A percentile compares a stretch with the other conserved stretches of the same genome.
Evolutionary conservation across 2,329 filamentous ascomycete species (phyloP).

Genomic region (Polychaeton citri): DNA sequence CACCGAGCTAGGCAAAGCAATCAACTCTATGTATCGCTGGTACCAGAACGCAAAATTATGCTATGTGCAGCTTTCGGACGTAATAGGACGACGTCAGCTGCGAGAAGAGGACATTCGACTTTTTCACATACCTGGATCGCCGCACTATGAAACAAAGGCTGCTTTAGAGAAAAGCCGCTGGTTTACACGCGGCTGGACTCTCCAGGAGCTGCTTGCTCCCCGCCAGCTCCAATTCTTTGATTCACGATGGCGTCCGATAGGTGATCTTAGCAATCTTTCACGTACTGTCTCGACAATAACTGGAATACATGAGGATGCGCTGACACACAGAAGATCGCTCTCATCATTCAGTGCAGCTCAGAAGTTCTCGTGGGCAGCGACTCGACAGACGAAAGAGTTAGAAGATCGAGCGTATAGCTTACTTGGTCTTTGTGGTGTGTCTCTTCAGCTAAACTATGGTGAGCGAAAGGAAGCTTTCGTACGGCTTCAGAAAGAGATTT

Average conservation of each 20-base stretch:
- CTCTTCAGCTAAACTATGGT: conserved; percentile 20
- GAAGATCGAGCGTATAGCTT: conserved; percentile 20
- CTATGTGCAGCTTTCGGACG: conserved; percentile 9
- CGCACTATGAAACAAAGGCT: background rate
- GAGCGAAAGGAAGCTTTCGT: conserved; percentile 12
- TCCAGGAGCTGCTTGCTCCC: background rate
- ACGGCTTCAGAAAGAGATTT: conserved; percentile 8
- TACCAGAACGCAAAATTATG: conserved; percentile 6
- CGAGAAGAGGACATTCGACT: background rate
- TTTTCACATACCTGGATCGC: background rate
- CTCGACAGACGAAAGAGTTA: conserved; percentile 8
- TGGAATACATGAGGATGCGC: background rate
- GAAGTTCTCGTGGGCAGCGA: conserved; percentile 10
- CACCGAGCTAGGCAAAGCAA: no score
- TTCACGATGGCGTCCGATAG: background rate
- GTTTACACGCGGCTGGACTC: no score
- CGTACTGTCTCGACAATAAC: background rate
- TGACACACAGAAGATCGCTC: background rate
- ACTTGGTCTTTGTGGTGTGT: conserved; percentile 14
- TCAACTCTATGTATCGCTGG: conserved; percentile 11
- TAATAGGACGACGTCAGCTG: background rate
- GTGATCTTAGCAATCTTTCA: background rate
- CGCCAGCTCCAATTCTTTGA: background rate
- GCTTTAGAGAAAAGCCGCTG: background rate
- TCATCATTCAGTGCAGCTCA: conserved; percentile 3